Conservation (phyloP, 202 grass and related monocot genomes). For the Elaeis oleifera region DNA sequence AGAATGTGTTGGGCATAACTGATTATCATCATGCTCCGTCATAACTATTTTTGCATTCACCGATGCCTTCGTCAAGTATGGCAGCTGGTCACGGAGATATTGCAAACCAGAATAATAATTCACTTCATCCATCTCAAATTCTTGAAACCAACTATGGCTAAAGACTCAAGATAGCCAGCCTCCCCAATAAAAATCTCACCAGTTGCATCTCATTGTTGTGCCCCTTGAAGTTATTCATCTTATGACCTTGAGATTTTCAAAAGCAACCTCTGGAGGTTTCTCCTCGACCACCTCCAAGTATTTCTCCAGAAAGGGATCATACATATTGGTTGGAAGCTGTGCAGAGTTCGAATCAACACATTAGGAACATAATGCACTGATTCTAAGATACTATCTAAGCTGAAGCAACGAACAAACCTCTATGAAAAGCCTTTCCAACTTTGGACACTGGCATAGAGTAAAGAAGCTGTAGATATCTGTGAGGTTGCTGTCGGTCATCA, state of each 20-base stretch:
- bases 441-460: conserved; percentile 48
- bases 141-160: conserved; percentile 43
- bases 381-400: neutral
- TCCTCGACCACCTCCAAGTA: conserved; percentile 55
- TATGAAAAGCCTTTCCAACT: conserved; percentile 63
- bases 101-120: conserved; percentile 29
- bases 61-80: conserved; percentile 44
- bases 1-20: conserved; percentile 51
- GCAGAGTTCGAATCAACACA: conserved; percentile 21
- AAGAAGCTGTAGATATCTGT: conserved; percentile 75
- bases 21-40: conserved; percentile 34
- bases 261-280: conserved; percentile 53
- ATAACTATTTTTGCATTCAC: conserved; percentile 46
- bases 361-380: conserved; percentile 1
- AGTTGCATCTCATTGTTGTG: conserved; percentile 62
- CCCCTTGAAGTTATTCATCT: conserved; percentile 82
- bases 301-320: conserved; percentile 54
- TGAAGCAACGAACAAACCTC: conserved; percentile 40
- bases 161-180: conserved; percentile 40
- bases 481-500: conserved; percentile 73
- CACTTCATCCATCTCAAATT: conserved; percentile 35
- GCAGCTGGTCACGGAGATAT: conserved; percentile 26
- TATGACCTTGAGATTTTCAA: conserved; percentile 57
- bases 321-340: conserved; percentile 61
- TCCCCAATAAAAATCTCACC: conserved; percentile 58